Percentiles rank a stretch among this genome's conserved stretches.
Evolutionary conservation across 495 filamentous ascomycete genomes (phyloP).

Genomic region (Thermochaetoides thermophila): DNA sequence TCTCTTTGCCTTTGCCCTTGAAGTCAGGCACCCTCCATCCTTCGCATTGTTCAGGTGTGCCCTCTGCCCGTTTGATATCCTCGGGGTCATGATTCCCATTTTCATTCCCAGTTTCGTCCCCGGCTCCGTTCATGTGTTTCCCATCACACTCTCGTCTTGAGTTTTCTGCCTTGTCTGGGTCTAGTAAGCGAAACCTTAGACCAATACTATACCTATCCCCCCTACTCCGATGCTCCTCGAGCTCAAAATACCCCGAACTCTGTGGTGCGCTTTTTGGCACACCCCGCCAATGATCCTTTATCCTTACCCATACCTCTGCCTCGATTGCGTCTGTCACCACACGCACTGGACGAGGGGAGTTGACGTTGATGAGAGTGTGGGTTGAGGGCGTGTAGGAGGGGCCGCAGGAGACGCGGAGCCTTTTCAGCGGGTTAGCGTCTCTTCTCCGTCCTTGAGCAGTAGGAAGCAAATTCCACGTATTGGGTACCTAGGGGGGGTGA

Average conservation of each 20-base stretch:
- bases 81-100: too few relatives aligned
- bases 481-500: too few relatives aligned
- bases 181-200: conserved; percentile 57
- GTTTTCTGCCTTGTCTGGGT: conserved; percentile 9
- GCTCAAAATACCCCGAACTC: conserved; percentile 59
- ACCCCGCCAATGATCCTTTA: conserved; percentile 45
- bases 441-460: too few relatives aligned
- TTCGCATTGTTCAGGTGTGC: too few relatives aligned
- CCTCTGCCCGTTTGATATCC: too few relatives aligned
- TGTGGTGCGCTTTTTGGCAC: conserved; percentile 42
- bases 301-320: conserved; percentile 51
- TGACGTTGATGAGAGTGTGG: conserved; percentile 59
- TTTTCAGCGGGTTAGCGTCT: too few relatives aligned
- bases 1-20: background rate
- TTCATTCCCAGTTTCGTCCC: too few relatives aligned
- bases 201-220: conserved; percentile 70
- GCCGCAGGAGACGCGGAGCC: conserved; percentile 64
- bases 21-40: too few relatives aligned
- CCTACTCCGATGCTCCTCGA: conserved; percentile 41
- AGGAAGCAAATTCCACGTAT: too few relatives aligned
- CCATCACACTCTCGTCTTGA: background rate
- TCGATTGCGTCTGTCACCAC: conserved; percentile 47
- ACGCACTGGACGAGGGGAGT: conserved; percentile 37
- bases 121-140: conserved; percentile 2
- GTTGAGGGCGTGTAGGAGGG: conserved; percentile 49